Base-by-base conservation (phyloP, 345 rosid genomes). In the Passiflora organensis region DNA sequence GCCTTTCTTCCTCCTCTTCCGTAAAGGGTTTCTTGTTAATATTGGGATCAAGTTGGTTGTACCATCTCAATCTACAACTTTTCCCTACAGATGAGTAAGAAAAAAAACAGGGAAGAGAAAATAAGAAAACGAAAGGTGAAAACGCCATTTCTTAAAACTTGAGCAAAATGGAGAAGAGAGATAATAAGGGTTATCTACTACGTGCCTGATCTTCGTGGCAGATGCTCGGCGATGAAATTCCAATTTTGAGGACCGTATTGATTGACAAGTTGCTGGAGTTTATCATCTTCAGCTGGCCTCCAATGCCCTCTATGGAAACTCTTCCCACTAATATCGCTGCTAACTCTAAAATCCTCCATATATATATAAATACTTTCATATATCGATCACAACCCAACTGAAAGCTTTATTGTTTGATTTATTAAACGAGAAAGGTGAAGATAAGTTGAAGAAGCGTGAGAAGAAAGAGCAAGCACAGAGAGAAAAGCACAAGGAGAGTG, bases 161-260 rank as follows among this genome's bases (percentile, higher is more conserved):
- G 32, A 61, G 65, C 51, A 61, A 61, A 20, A 32, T 22, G 0
- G 13, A 39, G 55, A 38, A 42, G 34, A 55, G 48, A 49, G 37
- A 49, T 15, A 28, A 6, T 34, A 25, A 17, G 13, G n/a, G n/a
- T n/a, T n/a, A n/a, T n/a, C n/a, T n/a, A n/a, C n/a, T n/a, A n/a
- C n/a, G 41, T 51, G 82, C 93, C 93, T 51, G 93, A 85, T 80
- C 93, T 72, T 74, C 88, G 88, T 63, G 68, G 82, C 43, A 85
- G 84, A 62, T 82, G 76, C 48, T 80, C 82, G 0, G 93, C 88
- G 17, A 85, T 85, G n/a, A 77, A 71, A 62, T 85, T 85, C 93
- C 93, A 85, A 67, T 85, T 85, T 42, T 76, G 88, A 0, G 93
- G 75, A 59, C 93, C 93, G 23, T 58, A 71, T 56, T 80, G 76